phyloP scores from a whole-genome alignment of 1,139 yeast genomes.

The Sugiyamaella japonica region DNA sequence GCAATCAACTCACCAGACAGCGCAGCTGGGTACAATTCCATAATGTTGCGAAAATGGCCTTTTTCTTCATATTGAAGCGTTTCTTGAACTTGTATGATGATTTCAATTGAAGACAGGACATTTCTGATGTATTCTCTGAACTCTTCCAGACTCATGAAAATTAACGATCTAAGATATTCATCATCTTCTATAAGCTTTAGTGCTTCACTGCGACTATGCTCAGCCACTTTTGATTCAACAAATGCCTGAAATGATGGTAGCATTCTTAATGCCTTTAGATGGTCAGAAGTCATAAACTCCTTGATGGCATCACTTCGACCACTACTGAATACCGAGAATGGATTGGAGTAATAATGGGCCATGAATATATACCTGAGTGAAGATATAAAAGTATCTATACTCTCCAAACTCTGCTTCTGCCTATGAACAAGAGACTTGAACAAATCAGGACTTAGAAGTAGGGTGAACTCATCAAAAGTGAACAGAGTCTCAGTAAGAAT shows the following conservation, averaged over 20 bases:
- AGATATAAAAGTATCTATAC: slow-evolving; percentile 54
- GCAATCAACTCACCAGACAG: slow-evolving; percentile 19
- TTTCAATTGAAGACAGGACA: slow-evolving; percentile 20
- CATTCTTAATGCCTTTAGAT: slow-evolving; percentile 45
- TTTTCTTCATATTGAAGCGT: slow-evolving; percentile 7
- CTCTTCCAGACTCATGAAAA: slow-evolving; percentile 18
- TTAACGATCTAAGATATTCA: slow-evolving; percentile 18
- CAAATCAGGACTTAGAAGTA: slow-evolving; percentile 18
- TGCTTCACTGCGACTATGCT: slow-evolving; percentile 14
- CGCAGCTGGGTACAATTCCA: slow-evolving; percentile 22
- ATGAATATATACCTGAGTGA: slow-evolving; percentile 62
- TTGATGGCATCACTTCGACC: slow-evolving; percentile 34
- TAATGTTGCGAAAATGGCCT: slow-evolving; percentile 9
- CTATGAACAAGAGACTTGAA: slow-evolving; percentile 28
- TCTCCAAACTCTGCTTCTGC: slow-evolving; percentile 36
- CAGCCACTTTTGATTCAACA: slow-evolving; percentile 37
- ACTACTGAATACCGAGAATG: slow-evolving; percentile 50
- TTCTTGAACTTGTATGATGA: slow-evolving; percentile 18
- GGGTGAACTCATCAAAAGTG: slow-evolving; percentile 10
- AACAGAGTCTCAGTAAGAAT: slow-evolving; percentile 27
- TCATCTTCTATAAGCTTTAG: slow-evolving; percentile 21
- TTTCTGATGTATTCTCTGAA: slow-evolving; percentile 20
- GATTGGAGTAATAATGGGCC: slow-evolving; percentile 71
- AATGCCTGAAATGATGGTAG: slow-evolving; percentile 50
- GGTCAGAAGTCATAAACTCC: slow-evolving; percentile 32